Base-by-base conservation (phyloP, 2,329 filamentous ascomycete genomes). In the Fusarium hainanense region DNA sequence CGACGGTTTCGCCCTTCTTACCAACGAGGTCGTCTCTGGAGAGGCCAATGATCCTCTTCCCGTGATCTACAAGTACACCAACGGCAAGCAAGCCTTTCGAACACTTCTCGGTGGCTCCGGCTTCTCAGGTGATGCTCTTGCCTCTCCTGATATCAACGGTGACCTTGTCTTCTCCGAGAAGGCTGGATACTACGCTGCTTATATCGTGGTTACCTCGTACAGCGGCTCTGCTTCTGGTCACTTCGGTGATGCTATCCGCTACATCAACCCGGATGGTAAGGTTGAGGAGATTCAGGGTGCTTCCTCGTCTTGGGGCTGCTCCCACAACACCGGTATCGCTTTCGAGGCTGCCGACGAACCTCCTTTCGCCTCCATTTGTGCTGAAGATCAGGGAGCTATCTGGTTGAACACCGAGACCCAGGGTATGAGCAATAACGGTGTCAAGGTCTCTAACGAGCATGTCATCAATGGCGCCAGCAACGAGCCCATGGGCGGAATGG, bases 241-340 rank as follows among this genome's bases (percentile, higher is more conserved):
- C 76, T 90, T 82, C 50, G 88, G 88, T 27, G 88, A 90, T 55
- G 79, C 80, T 48, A 79, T 82, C 58, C 80, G 80, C 57, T 82
- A 82, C 69, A 58, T 82, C 58, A 85, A 80, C 57, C 83, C 88
- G 37, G 78, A 80, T 20, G 88, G 88, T 14, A 82, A 79, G 10
- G 76, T 89, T 6, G 78, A 85, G 69, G 80, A 77, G 13, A 88
- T 89, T 63, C 50, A 76, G 3, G 87, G 86, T 2, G 86, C 87
- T 4, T 84, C 83, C 44, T 87, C 84, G 58, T 80, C 82, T 16
- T 90, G 87, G 83, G 88, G 88, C 20, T 90, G 88, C 80, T 87
- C 84, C 8, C 87, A 90, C 82, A 90, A 90, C 79, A 89, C 87
- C 2, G 88, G 88, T 58, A 90, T 90, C 58, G 87, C 87, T 8